Base-by-base conservation (phyloP, 495 filamentous ascomycete species). In the Cercophora scortea region DNA sequence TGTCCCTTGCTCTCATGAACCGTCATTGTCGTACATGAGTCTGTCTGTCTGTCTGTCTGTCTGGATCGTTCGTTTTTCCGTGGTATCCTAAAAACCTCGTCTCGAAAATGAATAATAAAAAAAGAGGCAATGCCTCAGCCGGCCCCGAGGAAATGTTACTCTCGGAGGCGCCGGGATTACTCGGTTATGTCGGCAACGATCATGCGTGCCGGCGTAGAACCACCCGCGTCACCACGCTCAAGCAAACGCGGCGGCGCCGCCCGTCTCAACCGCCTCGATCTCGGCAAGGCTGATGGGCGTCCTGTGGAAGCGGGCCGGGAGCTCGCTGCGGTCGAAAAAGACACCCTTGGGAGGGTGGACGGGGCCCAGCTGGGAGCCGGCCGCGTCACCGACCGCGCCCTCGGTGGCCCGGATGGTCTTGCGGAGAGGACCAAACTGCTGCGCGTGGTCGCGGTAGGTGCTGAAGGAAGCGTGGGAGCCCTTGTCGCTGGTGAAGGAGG, bases 261-360 rank as follows among this genome's bases (percentile, higher is more conserved):
- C 94, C 32, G 86, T 87, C 80, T 96, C 90, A 50, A 98, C 78
- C 34, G 90, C 90, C 66, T 97, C 94, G 52, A 98, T 98, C 78
- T 98, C 93, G 42, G 83, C 84, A 59, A 83, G 64, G 25, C 75
- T 84, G 68, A 88, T 84, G 15, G 82, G 76, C 12, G 79, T 72
- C 49, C 92, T 78, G 60, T 86, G 81, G 76, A 96, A 98, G 55
- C 90, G 81, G 49, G 71, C 56, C 25, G 94, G 93, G 11, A 98
- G 81, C 68, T 98, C 85, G 55, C 81, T 83, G 50, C 91, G 86
- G 72, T 97, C 93, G 64, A 95, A 96, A 67, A 77, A 88, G 67
- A 87, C 73, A 47, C 92, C 93, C 58, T 79, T 73, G 40, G 78
- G 71, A 42, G 91, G 81, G 55, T 76, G 66, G 49, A 97, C 75